Conservation (phyloP, 2,329 filamentous ascomycete species). For the Penicillium sp. region DNA sequence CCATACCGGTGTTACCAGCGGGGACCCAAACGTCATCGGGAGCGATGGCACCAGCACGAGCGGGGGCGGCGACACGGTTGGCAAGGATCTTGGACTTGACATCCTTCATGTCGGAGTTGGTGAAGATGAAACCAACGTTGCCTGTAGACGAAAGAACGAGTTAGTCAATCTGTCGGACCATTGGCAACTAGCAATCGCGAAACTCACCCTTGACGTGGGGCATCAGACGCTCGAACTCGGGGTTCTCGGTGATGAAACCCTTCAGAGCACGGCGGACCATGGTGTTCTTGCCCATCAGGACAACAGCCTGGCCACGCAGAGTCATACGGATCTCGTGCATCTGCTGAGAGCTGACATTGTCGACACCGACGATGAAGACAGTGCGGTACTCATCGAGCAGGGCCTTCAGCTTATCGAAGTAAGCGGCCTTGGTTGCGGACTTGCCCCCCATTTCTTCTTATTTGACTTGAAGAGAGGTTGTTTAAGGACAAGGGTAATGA, state of each 20-base stretch:
- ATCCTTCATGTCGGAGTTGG: conserved; percentile 90
- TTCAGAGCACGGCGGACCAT: conserved; percentile 99
- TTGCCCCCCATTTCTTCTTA: conserved; percentile 99
- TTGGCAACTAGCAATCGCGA: neutral
- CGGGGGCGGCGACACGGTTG: conserved; percentile 97
- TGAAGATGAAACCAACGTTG: conserved; percentile 99
- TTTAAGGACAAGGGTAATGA: conserved; percentile 91
- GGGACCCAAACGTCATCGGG: conserved; percentile 92
- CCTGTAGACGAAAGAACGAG: conserved; percentile 47
- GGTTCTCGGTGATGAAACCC: conserved; percentile 85
- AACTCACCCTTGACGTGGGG: conserved; percentile 78
- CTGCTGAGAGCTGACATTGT: conserved; percentile 99
- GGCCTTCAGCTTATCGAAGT: conserved; percentile 99
- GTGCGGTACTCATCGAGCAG: conserved; percentile 95
- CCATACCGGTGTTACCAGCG: conserved; percentile 99
- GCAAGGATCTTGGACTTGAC: conserved; percentile 90
- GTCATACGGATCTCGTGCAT: conserved; percentile 99
- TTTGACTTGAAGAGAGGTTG: conserved; percentile 84
- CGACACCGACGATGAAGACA: conserved; percentile 94
- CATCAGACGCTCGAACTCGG: conserved; percentile 97
- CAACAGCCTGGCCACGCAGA: conserved; percentile 88
- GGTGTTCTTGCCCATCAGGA: conserved; percentile 99
- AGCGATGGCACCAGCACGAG: conserved; percentile 95
- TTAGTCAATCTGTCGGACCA: conserved; percentile 7
- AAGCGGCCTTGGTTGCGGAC: conserved; percentile 86